A percentile compares a stretch with the other conserved stretches of the same genome.
Conservation (phyloP, 179 eudicot species). For the Amaranthus tricolor region DNA sequence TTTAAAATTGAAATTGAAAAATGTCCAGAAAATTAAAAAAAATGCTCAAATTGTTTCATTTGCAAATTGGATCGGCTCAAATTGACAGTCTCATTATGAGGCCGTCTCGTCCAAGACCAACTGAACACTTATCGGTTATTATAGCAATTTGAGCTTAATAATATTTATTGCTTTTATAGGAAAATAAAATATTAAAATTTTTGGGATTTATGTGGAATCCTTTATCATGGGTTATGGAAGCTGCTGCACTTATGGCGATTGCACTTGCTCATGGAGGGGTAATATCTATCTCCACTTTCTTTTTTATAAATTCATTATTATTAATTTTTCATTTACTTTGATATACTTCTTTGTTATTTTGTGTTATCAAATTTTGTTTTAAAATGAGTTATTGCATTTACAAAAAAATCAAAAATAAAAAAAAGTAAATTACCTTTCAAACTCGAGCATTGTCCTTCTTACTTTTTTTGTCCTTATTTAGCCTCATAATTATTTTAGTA, state of each 20-base stretch:
- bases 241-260: slow-evolving; percentile 48
- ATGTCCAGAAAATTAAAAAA: too few relatives aligned
- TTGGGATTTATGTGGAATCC: slow-evolving; percentile 53
- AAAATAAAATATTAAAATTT: slow-evolving; percentile 39
- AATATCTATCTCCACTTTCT: slow-evolving; percentile 1
- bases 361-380: background rate
- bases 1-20: too few relatives aligned
- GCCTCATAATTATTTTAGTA: too few relatives aligned
- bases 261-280: slow-evolving; percentile 56
- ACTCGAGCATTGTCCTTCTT: too few relatives aligned
- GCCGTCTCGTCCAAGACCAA: too few relatives aligned
- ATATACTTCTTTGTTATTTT: background rate
- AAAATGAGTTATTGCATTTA: background rate
- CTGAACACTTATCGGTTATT: too few relatives aligned
- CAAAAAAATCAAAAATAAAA: background rate
- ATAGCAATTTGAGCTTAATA: too few relatives aligned
- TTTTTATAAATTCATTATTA: background rate
- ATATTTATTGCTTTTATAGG: slow-evolving; percentile 22
- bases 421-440: background rate
- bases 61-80: too few relatives aligned
- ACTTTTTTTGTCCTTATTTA: too few relatives aligned
- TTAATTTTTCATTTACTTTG: background rate
- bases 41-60: too few relatives aligned
- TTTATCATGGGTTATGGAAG: slow-evolving; percentile 52
- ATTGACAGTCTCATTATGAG: too few relatives aligned